Conservation (phyloP, 1,139 yeast genomes). For the Yamadazyma sp. region DNA sequence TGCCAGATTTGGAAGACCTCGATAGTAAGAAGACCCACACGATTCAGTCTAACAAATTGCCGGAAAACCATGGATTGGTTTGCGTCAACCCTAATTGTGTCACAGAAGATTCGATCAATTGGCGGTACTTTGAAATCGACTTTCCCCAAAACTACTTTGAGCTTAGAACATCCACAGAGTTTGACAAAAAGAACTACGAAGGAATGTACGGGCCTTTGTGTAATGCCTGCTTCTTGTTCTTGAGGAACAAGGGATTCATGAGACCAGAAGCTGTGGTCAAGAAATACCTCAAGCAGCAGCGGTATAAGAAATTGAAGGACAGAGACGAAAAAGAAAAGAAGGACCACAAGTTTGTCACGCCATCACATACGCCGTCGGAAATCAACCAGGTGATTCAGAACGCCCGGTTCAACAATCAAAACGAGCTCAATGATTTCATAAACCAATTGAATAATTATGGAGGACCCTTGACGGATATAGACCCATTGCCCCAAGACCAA, state of each 20-base stretch:
- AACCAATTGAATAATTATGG: conserved; percentile 49
- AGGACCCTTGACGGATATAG: conserved; percentile 57
- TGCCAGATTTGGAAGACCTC: conserved; percentile 47
- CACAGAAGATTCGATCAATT: conserved; percentile 40
- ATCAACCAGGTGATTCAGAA: conserved; percentile 44
- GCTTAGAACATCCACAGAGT: conserved; percentile 38
- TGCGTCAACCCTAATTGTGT: conserved; percentile 48
- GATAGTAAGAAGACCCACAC: conserved; percentile 48
- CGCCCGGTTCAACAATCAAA: conserved; percentile 25
- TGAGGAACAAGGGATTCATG: conserved; percentile 52
- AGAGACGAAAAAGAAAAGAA: conserved; percentile 8
- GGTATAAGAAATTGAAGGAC: conserved; percentile 29
- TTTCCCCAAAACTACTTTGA: conserved; percentile 41
- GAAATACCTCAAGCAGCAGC: conserved; percentile 48
- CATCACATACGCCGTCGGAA: conserved; percentile 46
- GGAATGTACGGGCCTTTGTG: conserved; percentile 55
- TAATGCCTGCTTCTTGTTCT: conserved; percentile 50
- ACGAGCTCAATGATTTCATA: conserved; percentile 47
- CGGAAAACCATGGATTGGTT: conserved; percentile 39
- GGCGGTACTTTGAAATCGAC: conserved; percentile 50
- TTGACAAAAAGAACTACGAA: conserved; percentile 43
- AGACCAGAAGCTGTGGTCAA: conserved; percentile 50
- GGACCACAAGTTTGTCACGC: conserved; percentile 36
- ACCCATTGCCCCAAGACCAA: conserved; percentile 43
- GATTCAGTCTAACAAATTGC: conserved; percentile 38